These are phyloP conservation scores for Coccinonectria pachysandricola DNA, from an alignment of 2,329 filamentous ascomycete genomes.

Conservation along the genomic window DNA sequence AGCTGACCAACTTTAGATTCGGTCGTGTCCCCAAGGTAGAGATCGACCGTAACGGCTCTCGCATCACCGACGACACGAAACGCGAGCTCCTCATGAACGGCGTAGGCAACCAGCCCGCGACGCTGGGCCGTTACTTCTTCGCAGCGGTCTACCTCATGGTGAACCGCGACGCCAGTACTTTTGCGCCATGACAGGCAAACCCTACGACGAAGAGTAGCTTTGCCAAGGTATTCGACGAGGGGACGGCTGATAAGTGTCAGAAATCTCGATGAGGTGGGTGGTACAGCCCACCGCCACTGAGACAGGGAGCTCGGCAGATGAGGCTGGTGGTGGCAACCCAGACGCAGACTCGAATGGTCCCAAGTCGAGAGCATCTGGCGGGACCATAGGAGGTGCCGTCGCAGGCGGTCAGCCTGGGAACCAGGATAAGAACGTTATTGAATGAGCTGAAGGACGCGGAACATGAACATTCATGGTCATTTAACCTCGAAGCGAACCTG, in stretches of 20 bases:
- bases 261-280: conserved; percentile 3
- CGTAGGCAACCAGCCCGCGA: conserved; percentile 10
- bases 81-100: conserved; percentile 18
- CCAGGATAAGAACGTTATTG: too few relatives aligned
- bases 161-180: conserved; percentile 21
- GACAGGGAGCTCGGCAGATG: too few relatives aligned
- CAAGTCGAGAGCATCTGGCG: too few relatives aligned
- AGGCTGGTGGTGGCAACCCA: too few relatives aligned
- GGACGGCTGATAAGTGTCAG: conserved; percentile 3
- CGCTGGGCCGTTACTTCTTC: conserved; percentile 24
- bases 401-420: too few relatives aligned
- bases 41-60: conserved; percentile 17
- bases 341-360: too few relatives aligned
- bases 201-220: conserved; percentile 8
- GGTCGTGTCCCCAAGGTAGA: conserved; percentile 17
- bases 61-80: conserved; percentile 6
- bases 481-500: too few relatives aligned
- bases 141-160: conserved; percentile 27
- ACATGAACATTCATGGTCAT: too few relatives aligned
- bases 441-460: too few relatives aligned
- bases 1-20: conserved; percentile 8
- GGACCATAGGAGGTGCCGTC: too few relatives aligned
- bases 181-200: conserved; percentile 26
- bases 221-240: conserved; percentile 5
- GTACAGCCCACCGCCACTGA: conserved; percentile 6